Percentiles rank a stretch among this genome's conserved stretches.
Conservation (phyloP, 139 green algal species). For the Auxenochlorella pyrenoidosa region DNA sequence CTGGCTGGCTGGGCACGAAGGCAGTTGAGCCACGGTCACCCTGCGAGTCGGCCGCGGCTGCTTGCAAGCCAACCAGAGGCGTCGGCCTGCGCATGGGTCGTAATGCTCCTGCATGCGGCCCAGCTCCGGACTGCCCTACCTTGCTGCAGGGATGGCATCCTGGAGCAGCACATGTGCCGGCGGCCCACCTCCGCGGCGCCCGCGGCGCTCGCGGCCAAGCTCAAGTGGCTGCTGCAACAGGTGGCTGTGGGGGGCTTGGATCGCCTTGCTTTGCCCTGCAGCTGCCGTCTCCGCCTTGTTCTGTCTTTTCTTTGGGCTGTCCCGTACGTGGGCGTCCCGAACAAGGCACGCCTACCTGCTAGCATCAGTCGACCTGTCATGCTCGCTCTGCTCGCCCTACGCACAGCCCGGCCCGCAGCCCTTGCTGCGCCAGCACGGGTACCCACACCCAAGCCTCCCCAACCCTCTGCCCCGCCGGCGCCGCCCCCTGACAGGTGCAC, state of each 20-base stretch:
- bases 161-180: conserved; percentile 1
- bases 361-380: no score
- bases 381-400: no score
- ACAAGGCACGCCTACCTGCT: no score
- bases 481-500: conserved; percentile 1
- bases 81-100: neutral
- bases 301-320: no score
- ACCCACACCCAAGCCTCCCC: neutral
- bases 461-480: neutral
- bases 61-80: no score
- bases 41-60: neutral
- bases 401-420: no score
- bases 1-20: no score
- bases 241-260: neutral
- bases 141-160: conserved; percentile 13
- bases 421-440: no score
- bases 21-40: neutral
- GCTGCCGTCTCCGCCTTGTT: no score
- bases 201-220: conserved; percentile 5
- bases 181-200: neutral
- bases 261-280: neutral
- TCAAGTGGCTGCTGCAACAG: conserved; percentile 45
- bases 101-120: neutral
- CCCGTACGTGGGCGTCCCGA: no score
- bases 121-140: neutral